phyloP scores from a whole-genome alignment of 331 rosid species.

The Quercus lobata region DNA sequence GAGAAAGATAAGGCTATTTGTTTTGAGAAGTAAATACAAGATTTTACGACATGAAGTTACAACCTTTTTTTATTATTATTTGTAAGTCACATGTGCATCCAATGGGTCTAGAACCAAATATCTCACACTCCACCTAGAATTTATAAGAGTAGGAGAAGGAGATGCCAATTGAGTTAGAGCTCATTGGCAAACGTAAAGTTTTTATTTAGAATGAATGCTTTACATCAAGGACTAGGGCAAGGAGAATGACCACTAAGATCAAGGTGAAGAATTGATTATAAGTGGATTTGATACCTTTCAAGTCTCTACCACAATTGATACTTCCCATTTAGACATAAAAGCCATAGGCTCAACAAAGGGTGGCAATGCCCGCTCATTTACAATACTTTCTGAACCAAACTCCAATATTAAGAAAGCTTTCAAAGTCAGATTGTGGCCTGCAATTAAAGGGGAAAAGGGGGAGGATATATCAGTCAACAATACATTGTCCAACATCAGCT shows the following conservation, averaged over 20 bases:
- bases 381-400: constrained; percentile 80
- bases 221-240: too few species aligned
- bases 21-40: too few species aligned
- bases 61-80: too few species aligned
- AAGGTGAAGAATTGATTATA: background rate
- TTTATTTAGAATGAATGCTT: too few species aligned
- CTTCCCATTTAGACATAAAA: background rate
- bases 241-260: background rate
- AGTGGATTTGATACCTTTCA: background rate
- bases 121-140: too few species aligned
- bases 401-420: constrained; percentile 79
- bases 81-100: too few species aligned
- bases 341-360: background rate
- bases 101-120: too few species aligned
- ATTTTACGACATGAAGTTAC: too few species aligned
- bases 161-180: too few species aligned
- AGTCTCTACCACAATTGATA: background rate
- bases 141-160: too few species aligned
- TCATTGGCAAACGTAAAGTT: too few species aligned
- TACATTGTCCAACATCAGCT: background rate
- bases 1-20: background rate
- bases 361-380: constrained; percentile 35
- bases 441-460: background rate
- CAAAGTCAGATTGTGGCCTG: constrained; percentile 97
- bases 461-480: constrained; percentile 14